Base-by-base conservation (phyloP, 2,329 filamentous ascomycete genomes). In the Colletotrichum endophyticum region DNA sequence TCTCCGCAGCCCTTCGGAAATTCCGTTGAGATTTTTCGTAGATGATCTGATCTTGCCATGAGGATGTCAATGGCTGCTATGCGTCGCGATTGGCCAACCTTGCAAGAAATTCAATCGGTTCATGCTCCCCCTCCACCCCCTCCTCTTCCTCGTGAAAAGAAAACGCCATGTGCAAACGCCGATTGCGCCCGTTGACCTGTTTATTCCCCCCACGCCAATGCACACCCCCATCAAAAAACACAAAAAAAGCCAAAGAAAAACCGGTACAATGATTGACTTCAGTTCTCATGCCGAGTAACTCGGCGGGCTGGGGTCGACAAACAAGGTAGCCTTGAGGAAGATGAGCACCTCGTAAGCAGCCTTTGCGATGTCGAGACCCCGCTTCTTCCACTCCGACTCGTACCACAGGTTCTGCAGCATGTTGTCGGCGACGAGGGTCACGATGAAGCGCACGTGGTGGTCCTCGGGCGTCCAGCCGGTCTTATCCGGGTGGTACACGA, bases 361-460 rank as follows among this genome's bases (percentile, higher is more conserved):
- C 79, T 81, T 83, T 19, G 81, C 75, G 32, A 86, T 82, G 3
- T 84, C 82, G 15, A 82, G n/a, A 8, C 78, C 77, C 27, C 72
- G 79, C 75, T 83, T 83, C 72, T 81, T 82, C 82, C 81, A 84
- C 25, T 83, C 82, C 15, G 70, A 77, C 30, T 83, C 80, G 59
- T 78, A 78, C 84, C 84, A 86, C 75, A 84, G 39, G 34, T 78
- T 78, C 69, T 80, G 80, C 62, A 86, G 78, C 77, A 83, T 78
- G 70, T 84, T 85, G 77, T 86, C 84, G 30, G 73, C 70, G n/a
- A 85, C 76, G 44, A 85, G 80, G 30, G 82, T 82, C 59, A 80
- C 81, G 53, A 87, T 83, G 81, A 87, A 87, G 44, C 85, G 84
- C 56, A 85, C 80, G 62, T 84, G 78, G 76, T 87, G 85, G 74